A percentile compares a stretch with the other conserved stretches of the same genome.
Conservation (phyloP, 1,284 basidiomycete genomes). For the Ustilago esculenta region DNA sequence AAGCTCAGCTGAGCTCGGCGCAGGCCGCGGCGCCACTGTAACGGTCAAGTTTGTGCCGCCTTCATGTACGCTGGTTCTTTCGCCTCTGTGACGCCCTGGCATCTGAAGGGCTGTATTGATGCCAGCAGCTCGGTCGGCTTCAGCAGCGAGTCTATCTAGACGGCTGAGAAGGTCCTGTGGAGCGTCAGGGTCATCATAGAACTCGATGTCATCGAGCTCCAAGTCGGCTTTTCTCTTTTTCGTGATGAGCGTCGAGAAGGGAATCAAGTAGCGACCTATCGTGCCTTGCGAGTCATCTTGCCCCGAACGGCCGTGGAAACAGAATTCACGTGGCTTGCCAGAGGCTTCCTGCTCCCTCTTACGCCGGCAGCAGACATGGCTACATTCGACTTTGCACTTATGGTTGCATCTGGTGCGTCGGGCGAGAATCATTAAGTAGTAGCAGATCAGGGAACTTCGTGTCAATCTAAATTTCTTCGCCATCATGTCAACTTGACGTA, state of each 20-base stretch:
- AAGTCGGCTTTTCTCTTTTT: slow-evolving; percentile 22
- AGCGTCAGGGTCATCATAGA: slow-evolving; percentile 8
- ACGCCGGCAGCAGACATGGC: slow-evolving; percentile 61
- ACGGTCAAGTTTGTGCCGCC: no score
- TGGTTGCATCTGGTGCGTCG: slow-evolving; percentile 37
- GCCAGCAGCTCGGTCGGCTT: slow-evolving; percentile 1
- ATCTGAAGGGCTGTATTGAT: background rate
- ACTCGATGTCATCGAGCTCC: background rate
- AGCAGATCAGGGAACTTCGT: no score
- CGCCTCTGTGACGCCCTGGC: background rate
- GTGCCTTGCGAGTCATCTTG: slow-evolving; percentile 1
- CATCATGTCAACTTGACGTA: no score
- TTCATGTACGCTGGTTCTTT: no score
- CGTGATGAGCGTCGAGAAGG: background rate
- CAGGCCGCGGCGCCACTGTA: no score
- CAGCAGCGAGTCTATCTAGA: slow-evolving; percentile 18
- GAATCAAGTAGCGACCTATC: background rate
- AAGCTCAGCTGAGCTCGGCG: no score
- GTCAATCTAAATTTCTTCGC: no score
- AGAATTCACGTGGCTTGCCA: slow-evolving; percentile 6
- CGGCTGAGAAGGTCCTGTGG: slow-evolving; percentile 29
- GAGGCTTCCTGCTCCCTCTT: slow-evolving; percentile 9
- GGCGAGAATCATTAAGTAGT: no score
- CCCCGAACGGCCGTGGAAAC: slow-evolving; percentile 10
- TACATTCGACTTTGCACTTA: slow-evolving; percentile 57